phyloP scores from a whole-genome alignment of 768 basidiomycete genomes.

The Gymnopilus junonius region DNA sequence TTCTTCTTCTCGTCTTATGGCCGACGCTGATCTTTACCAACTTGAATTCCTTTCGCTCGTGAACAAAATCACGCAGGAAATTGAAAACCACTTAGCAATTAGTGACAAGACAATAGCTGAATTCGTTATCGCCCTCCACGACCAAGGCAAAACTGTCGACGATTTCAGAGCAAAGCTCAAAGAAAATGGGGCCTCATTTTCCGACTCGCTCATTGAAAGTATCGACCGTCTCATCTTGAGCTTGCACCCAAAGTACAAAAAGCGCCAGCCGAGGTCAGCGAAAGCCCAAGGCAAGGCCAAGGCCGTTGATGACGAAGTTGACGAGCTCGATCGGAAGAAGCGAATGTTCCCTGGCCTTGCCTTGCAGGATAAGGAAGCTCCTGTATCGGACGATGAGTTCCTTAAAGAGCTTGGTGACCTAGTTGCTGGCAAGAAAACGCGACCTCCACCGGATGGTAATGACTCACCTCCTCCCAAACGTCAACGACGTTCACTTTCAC shows the following conservation, averaged over 20 bases:
- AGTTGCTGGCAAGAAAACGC: conserved; percentile 74
- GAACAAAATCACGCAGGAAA: conserved; percentile 90
- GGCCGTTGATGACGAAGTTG: conserved; percentile 37
- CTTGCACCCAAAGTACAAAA: conserved; percentile 96
- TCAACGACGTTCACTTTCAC: conserved; percentile 58
- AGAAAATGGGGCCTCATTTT: conserved; percentile 81
- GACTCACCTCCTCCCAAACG: conserved; percentile 62
- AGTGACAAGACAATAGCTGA: conserved; percentile 95
- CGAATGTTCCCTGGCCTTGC: conserved; percentile 92
- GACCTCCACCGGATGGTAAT: conserved; percentile 41
- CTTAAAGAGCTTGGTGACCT: conserved; percentile 91
- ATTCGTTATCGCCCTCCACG: conserved; percentile 91
- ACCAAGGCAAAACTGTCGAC: conserved; percentile 68
- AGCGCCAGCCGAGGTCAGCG: conserved; percentile 48
- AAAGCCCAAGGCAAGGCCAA: conserved; percentile 43
- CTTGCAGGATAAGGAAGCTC: conserved; percentile 73
- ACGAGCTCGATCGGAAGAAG: conserved; percentile 77
- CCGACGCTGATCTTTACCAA: conserved; percentile 81
- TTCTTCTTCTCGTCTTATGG: conserved; percentile 42
- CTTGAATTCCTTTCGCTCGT: conserved; percentile 93
- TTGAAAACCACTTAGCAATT: conserved; percentile 83
- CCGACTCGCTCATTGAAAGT: conserved; percentile 89
- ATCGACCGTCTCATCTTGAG: conserved; percentile 93
- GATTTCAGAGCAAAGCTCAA: conserved; percentile 84
- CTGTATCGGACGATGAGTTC: conserved; percentile 74